A percentile compares a stretch with the other conserved stretches of the same genome.
These are phyloP conservation scores for Dispira simplex DNA, from an alignment of 192 early-diverging fungal species.

Conservation along the genomic window DNA sequence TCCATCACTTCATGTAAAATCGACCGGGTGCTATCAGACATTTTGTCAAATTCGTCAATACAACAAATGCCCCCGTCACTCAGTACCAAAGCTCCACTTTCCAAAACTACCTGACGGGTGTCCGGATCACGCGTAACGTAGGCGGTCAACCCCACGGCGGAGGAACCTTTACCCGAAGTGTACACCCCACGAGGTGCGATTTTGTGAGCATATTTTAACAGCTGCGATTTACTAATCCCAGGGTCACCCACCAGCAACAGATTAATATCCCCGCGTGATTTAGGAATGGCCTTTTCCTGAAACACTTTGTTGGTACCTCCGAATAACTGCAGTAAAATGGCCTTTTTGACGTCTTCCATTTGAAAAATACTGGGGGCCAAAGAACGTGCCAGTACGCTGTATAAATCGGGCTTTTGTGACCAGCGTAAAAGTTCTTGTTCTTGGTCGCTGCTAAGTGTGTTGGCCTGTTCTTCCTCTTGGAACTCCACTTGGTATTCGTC, in stretches of 20 bases:
- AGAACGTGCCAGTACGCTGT: constrained; percentile 69
- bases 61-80: constrained; percentile 93
- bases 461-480: constrained; percentile 20
- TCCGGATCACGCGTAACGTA: constrained; percentile 92
- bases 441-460: constrained; percentile 29
- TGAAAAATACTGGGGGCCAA: constrained; percentile 91
- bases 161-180: constrained; percentile 94
- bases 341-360: constrained; percentile 97
- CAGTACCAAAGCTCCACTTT: constrained; percentile 91
- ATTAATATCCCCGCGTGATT: constrained; percentile 80
- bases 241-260: constrained; percentile 93
- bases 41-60: constrained; percentile 99
- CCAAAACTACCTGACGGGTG: constrained; percentile 85
- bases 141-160: constrained; percentile 91
- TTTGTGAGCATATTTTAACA: constrained; percentile 82
- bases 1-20: constrained; percentile 99
- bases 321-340: constrained; percentile 86
- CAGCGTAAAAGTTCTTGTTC: constrained; percentile 45
- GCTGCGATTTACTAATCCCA: constrained; percentile 89
- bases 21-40: constrained; percentile 85
- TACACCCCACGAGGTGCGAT: constrained; percentile 91
- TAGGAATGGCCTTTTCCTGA: constrained; percentile 45
- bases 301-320: constrained; percentile 85
- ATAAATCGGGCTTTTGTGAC: constrained; percentile 47
- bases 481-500: constrained; percentile 37